Evolutionary conservation across 176 grass and related monocot species (phyloP).

Genomic region (Microstegium vimineum): DNA sequence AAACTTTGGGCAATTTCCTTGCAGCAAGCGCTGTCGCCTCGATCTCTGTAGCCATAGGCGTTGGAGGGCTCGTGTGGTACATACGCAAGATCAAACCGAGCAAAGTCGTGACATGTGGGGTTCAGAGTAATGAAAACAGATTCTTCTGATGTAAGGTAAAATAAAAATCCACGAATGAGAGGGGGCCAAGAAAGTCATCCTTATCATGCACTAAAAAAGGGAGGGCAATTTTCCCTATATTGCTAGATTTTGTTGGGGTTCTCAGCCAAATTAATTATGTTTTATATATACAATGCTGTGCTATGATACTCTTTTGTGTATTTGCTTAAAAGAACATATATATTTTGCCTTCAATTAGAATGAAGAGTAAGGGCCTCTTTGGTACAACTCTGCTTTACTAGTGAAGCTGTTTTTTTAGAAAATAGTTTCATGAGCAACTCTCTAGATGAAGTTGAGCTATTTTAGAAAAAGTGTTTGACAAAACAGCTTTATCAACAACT

Average conservation of each 20-base stretch:
- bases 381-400: too few species aligned
- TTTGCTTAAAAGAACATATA: background rate
- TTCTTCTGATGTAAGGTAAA: constrained; percentile 42
- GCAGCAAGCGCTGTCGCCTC: constrained; percentile 73
- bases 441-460: too few species aligned
- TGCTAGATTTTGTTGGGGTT: background rate
- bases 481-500: too few species aligned
- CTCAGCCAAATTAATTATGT: background rate
- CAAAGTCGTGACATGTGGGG: constrained; percentile 79
- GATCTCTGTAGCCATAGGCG: constrained; percentile 43
- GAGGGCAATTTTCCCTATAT: background rate
- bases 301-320: background rate
- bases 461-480: too few species aligned
- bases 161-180: background rate
- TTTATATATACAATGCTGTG: background rate
- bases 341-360: background rate
- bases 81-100: constrained; percentile 56
- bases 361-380: background rate
- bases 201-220: background rate
- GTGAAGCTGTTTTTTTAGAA: too few species aligned
- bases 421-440: too few species aligned
- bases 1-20: background rate
- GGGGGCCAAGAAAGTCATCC: background rate
- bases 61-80: constrained; percentile 79
- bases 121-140: constrained; percentile 85